Evolutionary conservation across 768 basidiomycete genomes (phyloP), one percentile per base, ranked within the genome.

Genomic region (Dictyophora rubrovolvata): DNA sequence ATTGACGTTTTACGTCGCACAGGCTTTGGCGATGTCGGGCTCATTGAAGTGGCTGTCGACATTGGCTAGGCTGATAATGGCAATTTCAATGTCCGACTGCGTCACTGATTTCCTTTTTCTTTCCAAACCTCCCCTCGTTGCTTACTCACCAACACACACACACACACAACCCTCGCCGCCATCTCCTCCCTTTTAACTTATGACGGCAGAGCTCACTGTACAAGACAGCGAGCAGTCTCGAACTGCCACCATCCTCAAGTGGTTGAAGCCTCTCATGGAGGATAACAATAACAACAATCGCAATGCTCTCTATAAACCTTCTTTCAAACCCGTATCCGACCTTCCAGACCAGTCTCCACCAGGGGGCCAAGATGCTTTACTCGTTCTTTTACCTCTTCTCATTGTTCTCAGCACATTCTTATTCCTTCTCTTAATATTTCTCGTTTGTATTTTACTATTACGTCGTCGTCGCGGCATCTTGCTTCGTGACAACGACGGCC

Each of bases 331-430:
- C 11, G n/a, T 42, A 42, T n/a, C 68, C 65, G 28, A 59, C 64
- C 18, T 42, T 42, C 42, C 42, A 2, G 42, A 42, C 46, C 64
- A 59, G 23, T 62, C 69, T n/a, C 54, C 69, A 34, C 77, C 77
- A 37, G 28, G 47, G 37, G 54, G 57, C 28, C 56, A 53, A 55
- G 87, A 90, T 66, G 81, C 87, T 33, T 82, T 91, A 61, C 80
- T 89, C 68, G 83, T 98, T 67, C 84, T 99, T 60, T 81, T 99
- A 6, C 95, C 95, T 23, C 80, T 99, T 56, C 84, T 98, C 68
- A 89, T 97, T 73, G 87, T 98, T 51, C 81, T 97, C 35, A 87
- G 90, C 21, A 92, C 92, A 5, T 88, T 98, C 63, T 81, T 99
- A 55, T 88, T 97, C 71, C 84, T 98, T 55, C 82, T 97, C 63